Evolutionary conservation across 2,329 filamentous ascomycete species (phyloP).

Genomic region (Monilinia fructigena): DNA sequence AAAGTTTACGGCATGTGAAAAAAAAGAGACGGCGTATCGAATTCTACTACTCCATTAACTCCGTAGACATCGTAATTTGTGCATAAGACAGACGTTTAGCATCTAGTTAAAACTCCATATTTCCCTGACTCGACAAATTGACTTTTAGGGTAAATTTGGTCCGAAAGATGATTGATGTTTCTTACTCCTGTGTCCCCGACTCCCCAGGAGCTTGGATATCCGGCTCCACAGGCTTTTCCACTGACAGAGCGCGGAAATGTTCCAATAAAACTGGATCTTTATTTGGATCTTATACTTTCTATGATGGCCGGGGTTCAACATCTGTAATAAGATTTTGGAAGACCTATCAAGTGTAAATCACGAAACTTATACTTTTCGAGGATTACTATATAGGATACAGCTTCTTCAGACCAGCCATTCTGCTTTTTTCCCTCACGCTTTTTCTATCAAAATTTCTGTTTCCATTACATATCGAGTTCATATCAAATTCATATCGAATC

Average conservation of each 20-base stretch:
- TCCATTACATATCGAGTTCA: conserved; percentile 8
- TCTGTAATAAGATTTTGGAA: conserved; percentile 17
- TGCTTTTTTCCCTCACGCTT: conserved; percentile 3
- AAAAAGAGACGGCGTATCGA: neutral
- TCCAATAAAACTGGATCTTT: neutral
- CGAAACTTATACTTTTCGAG: conserved; percentile 5
- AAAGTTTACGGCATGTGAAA: neutral
- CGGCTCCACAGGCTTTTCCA: conserved; percentile 13
- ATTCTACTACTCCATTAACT: neutral
- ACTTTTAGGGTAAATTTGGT: conserved; percentile 10
- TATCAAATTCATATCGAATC: conserved; percentile 7
- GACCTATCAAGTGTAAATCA: conserved; percentile 19
- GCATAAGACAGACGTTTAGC: conserved; percentile 8
- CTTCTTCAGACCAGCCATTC: neutral
- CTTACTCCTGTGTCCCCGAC: conserved; percentile 11
- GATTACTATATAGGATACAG: conserved; percentile 8
- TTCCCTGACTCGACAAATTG: conserved; percentile 14
- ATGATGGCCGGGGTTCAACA: conserved; percentile 11
- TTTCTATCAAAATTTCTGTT: neutral
- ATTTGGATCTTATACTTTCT: conserved; percentile 21
- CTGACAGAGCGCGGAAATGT: conserved; percentile 19
- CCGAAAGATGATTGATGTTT: conserved; percentile 15
- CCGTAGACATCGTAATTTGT: neutral
- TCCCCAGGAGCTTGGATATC: conserved; percentile 17
- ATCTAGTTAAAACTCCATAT: conserved; percentile 6